Evolutionary conservation across 2,329 filamentous ascomycete genomes (phyloP).

Genomic region (Penicillium brevicompactum): DNA sequence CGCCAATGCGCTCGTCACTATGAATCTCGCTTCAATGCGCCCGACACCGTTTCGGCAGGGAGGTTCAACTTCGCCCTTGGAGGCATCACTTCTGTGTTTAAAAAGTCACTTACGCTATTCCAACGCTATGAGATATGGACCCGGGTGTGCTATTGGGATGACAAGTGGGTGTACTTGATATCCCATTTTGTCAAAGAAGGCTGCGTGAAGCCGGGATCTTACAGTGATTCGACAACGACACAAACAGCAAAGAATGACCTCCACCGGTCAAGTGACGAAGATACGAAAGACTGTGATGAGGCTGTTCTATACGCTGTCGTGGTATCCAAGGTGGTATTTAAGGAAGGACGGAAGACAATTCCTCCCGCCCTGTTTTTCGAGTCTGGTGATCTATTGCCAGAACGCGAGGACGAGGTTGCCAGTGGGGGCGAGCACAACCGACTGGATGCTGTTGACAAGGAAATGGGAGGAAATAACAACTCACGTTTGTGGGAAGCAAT

Average conservation of each 20-base stretch:
- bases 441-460: background rate
- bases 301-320: background rate
- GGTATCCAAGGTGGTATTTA: background rate
- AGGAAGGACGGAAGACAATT: background rate
- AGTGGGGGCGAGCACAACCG: background rate
- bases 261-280: background rate
- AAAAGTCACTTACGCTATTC: background rate
- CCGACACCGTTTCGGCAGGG: background rate
- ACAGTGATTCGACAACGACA: background rate
- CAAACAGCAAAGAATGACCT: background rate
- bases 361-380: background rate
- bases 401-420: background rate
- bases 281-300: background rate
- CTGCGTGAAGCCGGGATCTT: background rate
- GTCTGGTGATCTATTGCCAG: background rate
- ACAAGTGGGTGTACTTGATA: background rate
- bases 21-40: background rate
- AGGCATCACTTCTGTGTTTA: background rate
- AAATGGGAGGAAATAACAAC: too few relatives aligned
- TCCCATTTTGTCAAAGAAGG: background rate
- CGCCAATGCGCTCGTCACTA: background rate
- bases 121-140: background rate
- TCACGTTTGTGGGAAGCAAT: background rate
- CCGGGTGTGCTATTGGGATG: background rate
- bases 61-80: background rate